Evolutionary conservation across 805 yeast species (phyloP).

Genomic region (Kregervanrija delftensis): DNA sequence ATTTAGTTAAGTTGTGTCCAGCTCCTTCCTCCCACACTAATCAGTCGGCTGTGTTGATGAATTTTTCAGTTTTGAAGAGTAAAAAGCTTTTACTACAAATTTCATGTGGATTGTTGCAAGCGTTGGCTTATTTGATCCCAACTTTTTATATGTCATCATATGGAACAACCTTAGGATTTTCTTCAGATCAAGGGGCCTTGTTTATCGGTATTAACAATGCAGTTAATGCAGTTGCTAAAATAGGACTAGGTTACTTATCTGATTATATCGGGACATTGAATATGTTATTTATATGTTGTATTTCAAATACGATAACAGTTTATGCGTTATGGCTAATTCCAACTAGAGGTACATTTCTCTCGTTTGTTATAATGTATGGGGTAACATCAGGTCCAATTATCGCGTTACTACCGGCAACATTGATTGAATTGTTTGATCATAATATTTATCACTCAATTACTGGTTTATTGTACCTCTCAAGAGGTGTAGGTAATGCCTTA

Average conservation of each 20-base stretch:
- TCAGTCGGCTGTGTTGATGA: background rate
- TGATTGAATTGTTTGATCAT: conserved; percentile 29
- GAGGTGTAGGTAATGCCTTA: conserved; percentile 29
- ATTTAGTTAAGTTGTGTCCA: conserved; percentile 2
- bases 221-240: conserved; percentile 24
- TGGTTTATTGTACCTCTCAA: conserved; percentile 28
- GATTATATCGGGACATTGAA: conserved; percentile 36
- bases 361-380: conserved; percentile 30
- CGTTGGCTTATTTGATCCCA: conserved; percentile 31
- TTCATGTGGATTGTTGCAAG: conserved; percentile 21
- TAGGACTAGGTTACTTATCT: conserved; percentile 32
- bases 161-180: conserved; percentile 26
- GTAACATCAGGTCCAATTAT: conserved; percentile 31
- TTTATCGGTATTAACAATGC: conserved; percentile 31
- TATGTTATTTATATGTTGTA: conserved; percentile 32
- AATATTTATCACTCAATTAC: conserved; percentile 28
- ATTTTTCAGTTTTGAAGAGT: conserved; percentile 2
- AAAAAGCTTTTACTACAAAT: conserved; percentile 1
- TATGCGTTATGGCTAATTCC: conserved; percentile 31
- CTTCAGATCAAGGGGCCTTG: conserved; percentile 25
- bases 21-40: background rate
- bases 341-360: conserved; percentile 20
- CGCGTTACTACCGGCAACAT: conserved; percentile 27
- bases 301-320: conserved; percentile 28
- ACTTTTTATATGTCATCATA: conserved; percentile 30